Evolutionary conservation across 768 basidiomycete species (phyloP).

Genomic region (Mycena vulgaris): DNA sequence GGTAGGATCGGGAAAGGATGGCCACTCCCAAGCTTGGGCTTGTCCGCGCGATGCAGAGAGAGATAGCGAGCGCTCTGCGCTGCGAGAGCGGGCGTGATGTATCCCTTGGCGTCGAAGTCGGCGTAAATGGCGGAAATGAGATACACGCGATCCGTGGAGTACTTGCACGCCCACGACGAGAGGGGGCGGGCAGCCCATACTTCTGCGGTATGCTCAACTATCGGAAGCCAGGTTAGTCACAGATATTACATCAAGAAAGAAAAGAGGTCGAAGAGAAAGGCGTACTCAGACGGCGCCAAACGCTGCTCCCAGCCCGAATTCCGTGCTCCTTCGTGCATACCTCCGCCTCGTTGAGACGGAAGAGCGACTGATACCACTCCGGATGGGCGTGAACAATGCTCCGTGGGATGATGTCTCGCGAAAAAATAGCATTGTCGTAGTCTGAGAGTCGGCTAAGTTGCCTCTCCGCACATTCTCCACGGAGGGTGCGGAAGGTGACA

Average conservation of each 20-base stretch:
- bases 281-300: slow-evolving; percentile 12
- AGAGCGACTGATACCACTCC: slow-evolving; percentile 14
- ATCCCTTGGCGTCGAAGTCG: slow-evolving; percentile 15
- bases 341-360: slow-evolving; percentile 18
- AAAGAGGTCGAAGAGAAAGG: slow-evolving; percentile 2
- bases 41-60: slow-evolving; percentile 3
- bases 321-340: slow-evolving; percentile 15
- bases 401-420: not conserved
- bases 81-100: slow-evolving; percentile 5
- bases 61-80: slow-evolving; percentile 15
- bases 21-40: slow-evolving; percentile 4
- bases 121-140: slow-evolving; percentile 15
- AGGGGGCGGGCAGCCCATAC: slow-evolving; percentile 13
- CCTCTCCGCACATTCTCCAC: not conserved
- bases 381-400: slow-evolving; percentile 21
- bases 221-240: slow-evolving; percentile 11
- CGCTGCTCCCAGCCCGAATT: slow-evolving; percentile 7
- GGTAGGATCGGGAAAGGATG: slow-evolving; percentile 15
- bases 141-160: slow-evolving; percentile 17
- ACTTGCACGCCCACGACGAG: slow-evolving; percentile 16
- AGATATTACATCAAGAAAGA: not conserved
- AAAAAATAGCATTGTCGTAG: slow-evolving; percentile 1
- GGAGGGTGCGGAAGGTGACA: slow-evolving; percentile 12
- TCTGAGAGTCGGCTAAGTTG: slow-evolving; percentile 15
- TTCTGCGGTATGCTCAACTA: slow-evolving; percentile 13